These are phyloP conservation scores for Wickerhamomyces silvicola DNA, from an alignment of 805 yeast genomes.

Conservation along the genomic window DNA sequence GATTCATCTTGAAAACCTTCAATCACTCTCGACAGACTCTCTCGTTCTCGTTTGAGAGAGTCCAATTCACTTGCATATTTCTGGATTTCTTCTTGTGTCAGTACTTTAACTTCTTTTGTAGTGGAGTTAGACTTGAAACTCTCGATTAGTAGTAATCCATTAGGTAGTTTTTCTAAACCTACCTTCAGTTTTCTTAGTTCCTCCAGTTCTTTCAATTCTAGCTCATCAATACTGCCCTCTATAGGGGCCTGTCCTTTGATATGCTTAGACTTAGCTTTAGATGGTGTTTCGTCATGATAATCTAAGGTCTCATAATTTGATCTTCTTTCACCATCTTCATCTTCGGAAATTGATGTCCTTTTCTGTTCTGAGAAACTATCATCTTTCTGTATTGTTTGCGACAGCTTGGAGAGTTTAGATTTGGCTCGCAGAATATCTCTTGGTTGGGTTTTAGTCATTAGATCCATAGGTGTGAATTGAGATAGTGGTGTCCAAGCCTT, in stretches of 20 bases:
- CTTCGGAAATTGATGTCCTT: no score
- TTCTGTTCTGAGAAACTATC: neutral
- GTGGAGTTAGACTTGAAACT: neutral
- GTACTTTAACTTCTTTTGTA: neutral
- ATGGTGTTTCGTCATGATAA: conserved; percentile 18
- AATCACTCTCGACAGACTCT: neutral
- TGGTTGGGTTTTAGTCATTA: conserved; percentile 14
- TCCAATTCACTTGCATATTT: neutral
- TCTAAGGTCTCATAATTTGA: conserved; percentile 2
- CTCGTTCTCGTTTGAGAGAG: neutral
- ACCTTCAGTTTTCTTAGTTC: conserved; percentile 16
- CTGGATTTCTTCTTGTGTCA: neutral
- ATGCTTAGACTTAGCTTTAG: conserved; percentile 10
- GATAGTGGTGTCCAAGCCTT: conserved; percentile 20
- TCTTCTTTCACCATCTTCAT: conserved; percentile 9
- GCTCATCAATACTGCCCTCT: neutral
- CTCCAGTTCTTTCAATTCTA: conserved; percentile 8
- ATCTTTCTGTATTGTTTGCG: conserved; percentile 9
- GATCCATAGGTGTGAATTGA: conserved; percentile 20
- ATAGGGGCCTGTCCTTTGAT: neutral
- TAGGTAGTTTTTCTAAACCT: conserved; percentile 6
- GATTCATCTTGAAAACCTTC: no score
- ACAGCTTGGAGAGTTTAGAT: conserved; percentile 18
- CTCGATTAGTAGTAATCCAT: conserved; percentile 8
- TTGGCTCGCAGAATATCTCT: conserved; percentile 19